Evolutionary conservation across 208 protist species (phyloP).

Genomic region (Trypanosoma boissoni): DNA sequence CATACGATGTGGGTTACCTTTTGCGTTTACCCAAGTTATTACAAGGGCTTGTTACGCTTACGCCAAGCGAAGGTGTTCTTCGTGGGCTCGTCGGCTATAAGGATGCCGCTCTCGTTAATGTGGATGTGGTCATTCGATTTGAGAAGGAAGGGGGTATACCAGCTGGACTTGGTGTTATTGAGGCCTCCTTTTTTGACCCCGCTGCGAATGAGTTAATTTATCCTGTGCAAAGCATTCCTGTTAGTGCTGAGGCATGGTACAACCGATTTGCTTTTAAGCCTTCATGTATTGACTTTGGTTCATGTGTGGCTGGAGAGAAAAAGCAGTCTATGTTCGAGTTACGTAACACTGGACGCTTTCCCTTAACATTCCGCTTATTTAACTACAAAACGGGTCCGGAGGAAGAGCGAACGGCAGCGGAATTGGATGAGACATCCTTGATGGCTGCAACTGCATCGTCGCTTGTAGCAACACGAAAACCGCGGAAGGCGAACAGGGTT

Average conservation of each 20-base stretch:
- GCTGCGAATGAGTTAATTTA: slow-evolving; percentile 79
- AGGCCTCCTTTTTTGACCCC: slow-evolving; percentile 86
- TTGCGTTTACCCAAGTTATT: slow-evolving; percentile 75
- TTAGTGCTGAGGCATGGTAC: slow-evolving; percentile 89
- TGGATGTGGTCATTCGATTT: slow-evolving; percentile 75
- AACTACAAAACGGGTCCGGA: slow-evolving; percentile 52
- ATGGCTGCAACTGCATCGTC: slow-evolving; percentile 17
- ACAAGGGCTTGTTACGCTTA: slow-evolving; percentile 63
- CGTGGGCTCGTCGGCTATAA: slow-evolving; percentile 84
- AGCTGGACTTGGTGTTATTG: slow-evolving; percentile 63
- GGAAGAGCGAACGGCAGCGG: not conserved
- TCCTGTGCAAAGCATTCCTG: slow-evolving; percentile 69
- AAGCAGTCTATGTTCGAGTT: slow-evolving; percentile 87
- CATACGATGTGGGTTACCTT: slow-evolving; percentile 92
- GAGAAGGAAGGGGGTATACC: slow-evolving; percentile 81
- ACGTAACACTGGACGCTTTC: slow-evolving; percentile 86
- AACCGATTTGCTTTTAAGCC: slow-evolving; percentile 89
- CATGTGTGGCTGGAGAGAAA: slow-evolving; percentile 83
- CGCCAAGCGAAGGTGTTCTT: slow-evolving; percentile 54
- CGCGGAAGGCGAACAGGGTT: slow-evolving; percentile 26
- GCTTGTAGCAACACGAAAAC: slow-evolving; percentile 20
- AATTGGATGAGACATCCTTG: slow-evolving; percentile 7
- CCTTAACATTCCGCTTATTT: slow-evolving; percentile 76
- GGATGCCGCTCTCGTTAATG: slow-evolving; percentile 74
- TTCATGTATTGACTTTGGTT: slow-evolving; percentile 94